Evolutionary conservation across 2,329 filamentous ascomycete species (phyloP).

Genomic region (Fusarium sp.): DNA sequence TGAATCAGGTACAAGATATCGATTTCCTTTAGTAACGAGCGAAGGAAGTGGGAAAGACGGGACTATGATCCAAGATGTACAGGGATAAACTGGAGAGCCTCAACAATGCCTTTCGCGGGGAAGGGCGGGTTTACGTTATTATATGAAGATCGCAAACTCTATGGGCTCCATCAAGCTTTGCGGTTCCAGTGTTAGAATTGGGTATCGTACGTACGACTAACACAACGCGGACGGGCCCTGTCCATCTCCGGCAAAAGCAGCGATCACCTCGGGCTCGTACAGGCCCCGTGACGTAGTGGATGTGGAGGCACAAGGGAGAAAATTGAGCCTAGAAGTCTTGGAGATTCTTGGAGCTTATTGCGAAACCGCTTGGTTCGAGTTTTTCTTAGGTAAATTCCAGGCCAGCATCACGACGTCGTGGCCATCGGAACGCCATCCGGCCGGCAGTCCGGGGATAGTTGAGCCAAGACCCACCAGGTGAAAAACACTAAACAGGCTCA

Average conservation of each 20-base stretch:
- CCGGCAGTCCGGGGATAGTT: constrained; percentile 18
- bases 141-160: constrained; percentile 17
- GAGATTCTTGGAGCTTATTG: constrained; percentile 15
- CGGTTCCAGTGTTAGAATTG: neutral
- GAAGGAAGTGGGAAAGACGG: constrained; percentile 13
- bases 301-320: constrained; percentile 32
- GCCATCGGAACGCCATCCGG: constrained; percentile 27
- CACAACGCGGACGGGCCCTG: constrained; percentile 15
- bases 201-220: constrained; percentile 19
- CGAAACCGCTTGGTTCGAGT: constrained; percentile 29
- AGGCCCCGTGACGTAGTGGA: constrained; percentile 34
- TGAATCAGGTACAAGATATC: neutral
- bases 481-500: constrained; percentile 30
- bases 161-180: constrained; percentile 13
- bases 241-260: constrained; percentile 31
- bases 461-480: constrained; percentile 7
- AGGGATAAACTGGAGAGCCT: constrained; percentile 20
- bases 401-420: constrained; percentile 20
- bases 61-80: constrained; percentile 18
- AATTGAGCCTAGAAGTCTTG: constrained; percentile 23
- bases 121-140: constrained; percentile 28
- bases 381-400: constrained; percentile 35
- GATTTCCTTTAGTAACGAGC: constrained; percentile 17
- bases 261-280: constrained; percentile 32
- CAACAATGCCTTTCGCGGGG: constrained; percentile 14